A percentile compares a stretch with the other conserved stretches of the same genome.
Evolutionary conservation across 164 flowering plant genomes (phyloP).

Genomic region (Chloranthus sessilifolius): DNA sequence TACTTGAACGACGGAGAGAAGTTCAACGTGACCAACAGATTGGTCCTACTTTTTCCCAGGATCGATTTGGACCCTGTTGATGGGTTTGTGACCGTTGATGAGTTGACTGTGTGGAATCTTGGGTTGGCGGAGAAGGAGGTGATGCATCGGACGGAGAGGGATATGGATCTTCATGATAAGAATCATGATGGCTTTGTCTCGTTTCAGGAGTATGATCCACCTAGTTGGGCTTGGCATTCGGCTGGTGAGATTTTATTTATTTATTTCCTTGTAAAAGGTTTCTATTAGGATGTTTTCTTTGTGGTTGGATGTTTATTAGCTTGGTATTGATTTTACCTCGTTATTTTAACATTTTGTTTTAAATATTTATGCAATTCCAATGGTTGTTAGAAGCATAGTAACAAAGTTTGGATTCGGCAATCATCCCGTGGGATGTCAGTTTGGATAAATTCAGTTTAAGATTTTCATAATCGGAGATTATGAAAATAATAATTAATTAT

Average conservation of each 20-base stretch:
- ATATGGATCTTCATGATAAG: constrained; percentile 88
- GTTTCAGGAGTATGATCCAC: constrained; percentile 78
- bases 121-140: constrained; percentile 56
- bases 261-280: no score
- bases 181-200: constrained; percentile 81
- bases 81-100: constrained; percentile 55
- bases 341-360: no score
- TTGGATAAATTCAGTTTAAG: no score
- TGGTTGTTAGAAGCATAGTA: no score
- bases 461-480: no score
- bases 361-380: no score
- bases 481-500: no score
- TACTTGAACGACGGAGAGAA: constrained; percentile 77
- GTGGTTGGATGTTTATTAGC: not conserved
- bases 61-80: constrained; percentile 78
- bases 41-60: constrained; percentile 67
- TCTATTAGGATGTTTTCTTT: no score
- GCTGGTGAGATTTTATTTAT: constrained; percentile 31
- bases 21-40: constrained; percentile 69
- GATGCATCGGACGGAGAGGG: constrained; percentile 76
- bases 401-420: no score
- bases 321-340: no score
- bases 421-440: no score
- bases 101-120: constrained; percentile 78
- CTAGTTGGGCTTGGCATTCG: constrained; percentile 60